Evolutionary conservation across 345 rosid species (phyloP), one percentile per base, ranked within the genome.

Genomic region (Cardiospermum halicacabum): DNA sequence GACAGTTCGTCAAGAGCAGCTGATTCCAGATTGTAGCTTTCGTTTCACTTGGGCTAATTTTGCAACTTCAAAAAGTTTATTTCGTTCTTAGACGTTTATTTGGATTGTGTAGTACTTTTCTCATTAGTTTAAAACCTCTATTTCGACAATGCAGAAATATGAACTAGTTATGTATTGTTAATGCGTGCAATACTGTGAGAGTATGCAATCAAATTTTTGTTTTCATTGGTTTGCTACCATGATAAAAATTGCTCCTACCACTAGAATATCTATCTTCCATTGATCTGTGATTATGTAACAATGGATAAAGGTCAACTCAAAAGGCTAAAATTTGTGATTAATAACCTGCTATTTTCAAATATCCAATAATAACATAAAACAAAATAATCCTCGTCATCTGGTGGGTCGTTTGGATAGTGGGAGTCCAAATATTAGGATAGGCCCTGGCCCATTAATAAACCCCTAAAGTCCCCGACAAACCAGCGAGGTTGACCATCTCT

Each of bases 1-100:
- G 42, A 25, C 80, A 81, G 42, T 77, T 72, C 13, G 67, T 48
- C 56, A 70, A 67, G 55, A 39, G 53, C 3, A 55, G 48, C 10
- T 32, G 79, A 51, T n/a, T n/a, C n/a, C n/a, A n/a, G n/a, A n/a
- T 42, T 5, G 13, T 30, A 42, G 10, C 40, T 40, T 45, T 39
- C 34, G 11, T 56, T 50, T 21, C 26, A n/a, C 28, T 18, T 26
- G 9, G 43, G 43, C 15, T 39, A 15, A 9, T 61, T 43, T 61
- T 31, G 24, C 18, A 16, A 62, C 30, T 36, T 1, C 26, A n/a
- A 24, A 12, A 63, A 53, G 26, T 42, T 7, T 26, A 25, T 65
- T 10, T 36, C 39, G n/a, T 25, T 39, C 12, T 37, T 53, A 39
- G 49, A 3, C 31, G 16, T 22, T 31, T 36, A 31, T 34, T 45